Evolutionary conservation across 257 asterid genomes (phyloP), one percentile per base, ranked within the genome.

Genomic region (Nicotiana otophora): DNA sequence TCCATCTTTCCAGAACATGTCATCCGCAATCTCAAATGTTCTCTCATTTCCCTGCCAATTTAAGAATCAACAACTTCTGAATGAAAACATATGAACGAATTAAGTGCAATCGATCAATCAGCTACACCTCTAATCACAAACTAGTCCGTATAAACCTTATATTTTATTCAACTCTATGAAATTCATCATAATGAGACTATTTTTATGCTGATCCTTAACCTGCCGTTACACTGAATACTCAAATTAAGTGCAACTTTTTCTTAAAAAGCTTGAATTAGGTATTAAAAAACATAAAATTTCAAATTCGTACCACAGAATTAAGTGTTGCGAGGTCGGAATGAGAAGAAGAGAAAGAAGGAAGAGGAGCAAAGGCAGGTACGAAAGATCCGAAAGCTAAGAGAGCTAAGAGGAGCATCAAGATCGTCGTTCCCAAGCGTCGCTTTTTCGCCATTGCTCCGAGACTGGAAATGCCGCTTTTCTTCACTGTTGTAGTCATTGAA

Each of bases 1-100:
- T 11, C 93, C 97, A 81, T 95, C 98, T 87, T 90, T 94, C 99
- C 97, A 94, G 83, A 95, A 95, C 93, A 85, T 90, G 82, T 95
- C 98, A 78, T 93, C 89, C 2, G 87, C 91, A 81, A 95, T 95
- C 88, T 88, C 94, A 86, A 94, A 95, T 75, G 84, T 92, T 12
- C 68, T 86, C 70, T 61, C 90, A 86, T 83, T 65, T 72, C 82
- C 87, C 98, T 95, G 87, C 80, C 42, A 74, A 14, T 72, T 70
- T 15, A 74, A 48, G 62, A 26, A 74, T 11, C 39, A 74, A n/a
- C 69, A 9, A 17, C 80, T 51, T 77, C 31, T 34, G 26, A 46
- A 69, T 39, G 62, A 46, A 42, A 42, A 42, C 2, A 39, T 39
- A 26, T 57, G 58, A 34, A 72, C 16, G 69, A 61, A 34, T 16